phyloP scores from a whole-genome alignment of 176 grass and related monocot genomes.

The Rhynchospora tenuis region DNA sequence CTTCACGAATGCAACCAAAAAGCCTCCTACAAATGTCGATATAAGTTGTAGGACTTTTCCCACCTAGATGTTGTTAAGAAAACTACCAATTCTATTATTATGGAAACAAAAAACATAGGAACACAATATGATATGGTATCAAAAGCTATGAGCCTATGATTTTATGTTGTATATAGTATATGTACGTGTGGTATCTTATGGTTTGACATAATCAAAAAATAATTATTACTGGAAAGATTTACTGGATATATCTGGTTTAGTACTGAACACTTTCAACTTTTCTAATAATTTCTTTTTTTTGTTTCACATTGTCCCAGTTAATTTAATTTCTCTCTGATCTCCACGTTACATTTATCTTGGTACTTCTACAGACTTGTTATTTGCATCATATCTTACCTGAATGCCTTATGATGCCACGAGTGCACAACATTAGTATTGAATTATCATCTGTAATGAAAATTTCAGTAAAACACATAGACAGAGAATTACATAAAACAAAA shows the following conservation, averaged over 20 bases:
- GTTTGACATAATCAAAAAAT: no score
- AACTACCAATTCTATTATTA: background rate
- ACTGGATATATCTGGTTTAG: no score
- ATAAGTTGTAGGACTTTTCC: conserved; percentile 74
- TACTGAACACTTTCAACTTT: no score
- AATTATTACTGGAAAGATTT: no score
- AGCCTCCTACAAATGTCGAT: conserved; percentile 64
- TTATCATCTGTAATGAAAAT: background rate
- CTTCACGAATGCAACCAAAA: conserved; percentile 57
- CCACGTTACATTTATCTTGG: no score
- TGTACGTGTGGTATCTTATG: no score
- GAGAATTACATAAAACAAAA: background rate
- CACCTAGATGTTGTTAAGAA: conserved; percentile 33
- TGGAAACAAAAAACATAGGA: background rate
- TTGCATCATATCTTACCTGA: no score
- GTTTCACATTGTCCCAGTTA: no score
- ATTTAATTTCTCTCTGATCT: no score
- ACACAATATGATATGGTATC: background rate
- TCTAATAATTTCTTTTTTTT: no score
- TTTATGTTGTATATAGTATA: no score
- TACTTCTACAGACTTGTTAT: no score
- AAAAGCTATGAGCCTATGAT: background rate
- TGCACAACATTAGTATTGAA: background rate
- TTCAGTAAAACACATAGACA: background rate
- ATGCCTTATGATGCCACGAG: background rate